These are phyloP conservation scores for Trypanosoma avium DNA, from an alignment of 208 protist species.

Conservation along the genomic window DNA sequence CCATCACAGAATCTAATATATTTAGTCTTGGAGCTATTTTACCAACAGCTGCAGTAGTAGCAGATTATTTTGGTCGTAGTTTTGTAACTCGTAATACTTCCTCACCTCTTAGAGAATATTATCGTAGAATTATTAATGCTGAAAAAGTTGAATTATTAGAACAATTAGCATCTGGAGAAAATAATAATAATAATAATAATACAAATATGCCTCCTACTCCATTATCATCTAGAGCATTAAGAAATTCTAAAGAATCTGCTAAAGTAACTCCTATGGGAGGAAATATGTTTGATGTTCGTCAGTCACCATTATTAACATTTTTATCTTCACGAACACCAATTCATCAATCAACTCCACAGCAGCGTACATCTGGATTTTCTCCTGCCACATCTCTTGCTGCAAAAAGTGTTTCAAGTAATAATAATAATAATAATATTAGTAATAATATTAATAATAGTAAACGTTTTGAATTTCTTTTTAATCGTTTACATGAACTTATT, in stretches of 20 bases:
- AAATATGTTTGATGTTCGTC: neutral
- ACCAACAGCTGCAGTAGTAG: constrained; percentile 54
- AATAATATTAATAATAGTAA: neutral
- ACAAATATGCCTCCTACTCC: neutral
- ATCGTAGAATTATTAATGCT: constrained; percentile 22
- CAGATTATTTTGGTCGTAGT: constrained; percentile 59
- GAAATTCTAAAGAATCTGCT: neutral
- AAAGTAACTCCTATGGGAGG: neutral
- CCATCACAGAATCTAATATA: constrained; percentile 24
- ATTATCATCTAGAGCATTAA: neutral
- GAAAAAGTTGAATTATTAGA: constrained; percentile 19
- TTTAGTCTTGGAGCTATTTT: constrained; percentile 65
- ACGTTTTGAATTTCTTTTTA: constrained; percentile 12
- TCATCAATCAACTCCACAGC: neutral
- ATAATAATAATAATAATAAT: neutral
- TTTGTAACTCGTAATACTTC: constrained; percentile 65
- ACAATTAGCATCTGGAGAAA: neutral
- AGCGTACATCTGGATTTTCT: neutral
- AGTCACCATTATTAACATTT: neutral
- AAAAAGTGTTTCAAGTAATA: neutral
- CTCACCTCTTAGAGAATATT: constrained; percentile 36
- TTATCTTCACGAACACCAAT: neutral
- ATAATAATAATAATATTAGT: neutral
- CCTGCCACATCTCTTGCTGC: neutral
- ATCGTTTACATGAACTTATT: constrained; percentile 1